Evolutionary conservation across 768 basidiomycete species (phyloP), one percentile per base, ranked within the genome.

Genomic region (Suillus spraguei): DNA sequence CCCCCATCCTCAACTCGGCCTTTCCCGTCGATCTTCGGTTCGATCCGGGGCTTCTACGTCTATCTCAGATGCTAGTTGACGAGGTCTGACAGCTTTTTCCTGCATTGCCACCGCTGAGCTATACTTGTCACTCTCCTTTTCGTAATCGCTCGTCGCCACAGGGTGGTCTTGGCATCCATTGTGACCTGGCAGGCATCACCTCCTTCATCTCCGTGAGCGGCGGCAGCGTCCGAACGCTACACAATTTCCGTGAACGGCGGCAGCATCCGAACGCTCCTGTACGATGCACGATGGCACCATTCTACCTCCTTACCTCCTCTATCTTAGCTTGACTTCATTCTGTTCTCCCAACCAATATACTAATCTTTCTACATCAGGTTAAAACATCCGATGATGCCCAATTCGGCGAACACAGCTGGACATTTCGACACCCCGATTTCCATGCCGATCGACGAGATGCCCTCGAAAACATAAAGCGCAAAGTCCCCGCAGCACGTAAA

Each of bases 371-470:
- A 11, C 10, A 28, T 54, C 63, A 81, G 82, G 87, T 95, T 66
- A 96, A 95, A 76, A 94, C 92, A 69, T 88, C 87, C 2, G 94
- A 95, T 66, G 93, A 93, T 68, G 81, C 85, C 72, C 85, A 87
- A 66, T 93, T 82, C 63, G 85, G 86, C 62, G 85, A 87, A 66
- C 84, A 86, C 65, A 73, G 79, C 42, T 83, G 82, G 82, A 84
- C 81, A 1, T 83, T 83, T 65, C 78, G 80, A n/a, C 82, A 83
- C 60, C 82, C 82, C 20, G 82, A 83, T 65, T 83, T 83, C 64
- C 82, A 81, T 66, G 75, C 81, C 20, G 83, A 85, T 68, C 76
- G 82, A 49, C 80, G 81, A 28, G 82, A 85, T 54, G 81, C 80
- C 11, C 81, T 88, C 62, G 87, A 88, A 72, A 85, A 86, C 68